phyloP scores from a whole-genome alignment of 768 basidiomycete species.

The Russula brevipes region DNA sequence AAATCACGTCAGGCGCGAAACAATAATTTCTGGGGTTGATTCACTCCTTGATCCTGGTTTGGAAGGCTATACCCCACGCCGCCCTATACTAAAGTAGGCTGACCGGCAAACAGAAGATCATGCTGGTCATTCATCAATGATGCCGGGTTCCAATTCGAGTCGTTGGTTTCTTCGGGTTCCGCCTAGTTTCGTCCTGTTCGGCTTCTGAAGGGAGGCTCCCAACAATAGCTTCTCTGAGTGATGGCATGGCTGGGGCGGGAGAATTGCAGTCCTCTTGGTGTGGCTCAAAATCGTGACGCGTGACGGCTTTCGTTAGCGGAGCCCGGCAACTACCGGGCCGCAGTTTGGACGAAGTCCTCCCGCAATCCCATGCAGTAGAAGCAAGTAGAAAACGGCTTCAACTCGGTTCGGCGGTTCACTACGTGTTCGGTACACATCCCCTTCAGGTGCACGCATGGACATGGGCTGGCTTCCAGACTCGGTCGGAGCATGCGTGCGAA shows the following conservation, averaged over 20 bases:
- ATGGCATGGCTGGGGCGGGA: not conserved
- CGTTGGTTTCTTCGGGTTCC: not conserved
- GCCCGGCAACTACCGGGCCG: not conserved
- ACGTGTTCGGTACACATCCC: not conserved
- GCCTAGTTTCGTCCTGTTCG: not conserved
- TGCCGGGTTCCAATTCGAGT: not conserved
- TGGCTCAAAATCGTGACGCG: not conserved
- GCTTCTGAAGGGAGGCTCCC: not conserved
- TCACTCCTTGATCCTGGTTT: no score
- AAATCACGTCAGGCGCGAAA: not conserved
- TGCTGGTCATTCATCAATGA: no score
- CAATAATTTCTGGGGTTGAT: no score
- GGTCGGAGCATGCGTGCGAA: no score
- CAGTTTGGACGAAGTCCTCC: no score
- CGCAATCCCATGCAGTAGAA: no score
- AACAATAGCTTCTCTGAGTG: constrained; percentile 6
- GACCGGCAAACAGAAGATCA: no score
- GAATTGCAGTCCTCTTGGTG: not conserved
- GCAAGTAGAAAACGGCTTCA: not conserved
- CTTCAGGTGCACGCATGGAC: not conserved
- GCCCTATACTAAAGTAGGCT: no score
- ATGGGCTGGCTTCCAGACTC: not conserved
- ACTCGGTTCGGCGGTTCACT: not conserved
- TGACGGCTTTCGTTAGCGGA: not conserved
- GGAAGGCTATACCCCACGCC: no score